These are phyloP conservation scores for Salix dunnii DNA, from an alignment of 345 rosid genomes.

Conservation along the genomic window DNA sequence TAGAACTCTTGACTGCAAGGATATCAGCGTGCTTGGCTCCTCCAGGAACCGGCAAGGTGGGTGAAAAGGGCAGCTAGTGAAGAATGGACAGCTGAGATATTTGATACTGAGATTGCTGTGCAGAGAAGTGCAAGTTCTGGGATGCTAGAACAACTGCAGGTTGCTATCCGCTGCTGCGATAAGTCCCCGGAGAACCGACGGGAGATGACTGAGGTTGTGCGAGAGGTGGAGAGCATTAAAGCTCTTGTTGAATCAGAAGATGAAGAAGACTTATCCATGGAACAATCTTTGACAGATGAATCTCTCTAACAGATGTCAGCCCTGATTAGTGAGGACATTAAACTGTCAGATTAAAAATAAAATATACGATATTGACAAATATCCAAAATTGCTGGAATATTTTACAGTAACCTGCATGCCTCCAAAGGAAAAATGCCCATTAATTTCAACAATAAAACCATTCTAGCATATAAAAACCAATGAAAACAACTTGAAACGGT, in stretches of 20 bases:
- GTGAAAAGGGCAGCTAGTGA: slow-evolving; percentile 57
- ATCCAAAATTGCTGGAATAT: too few relatives aligned
- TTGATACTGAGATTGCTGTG: slow-evolving; percentile 42
- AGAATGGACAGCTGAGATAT: slow-evolving; percentile 63
- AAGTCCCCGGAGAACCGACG: slow-evolving; percentile 47
- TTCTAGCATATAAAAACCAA: too few relatives aligned
- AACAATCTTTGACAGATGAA: slow-evolving; percentile 34
- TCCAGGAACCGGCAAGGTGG: slow-evolving; percentile 49
- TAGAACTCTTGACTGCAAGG: slow-evolving; percentile 50
- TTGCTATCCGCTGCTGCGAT: slow-evolving; percentile 47
- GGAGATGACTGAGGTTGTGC: slow-evolving; percentile 40
- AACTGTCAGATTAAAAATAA: too few relatives aligned
- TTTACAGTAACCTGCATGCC: too few relatives aligned
- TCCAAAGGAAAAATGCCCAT: too few relatives aligned
- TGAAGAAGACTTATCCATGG: slow-evolving; percentile 26
- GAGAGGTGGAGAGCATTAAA: slow-evolving; percentile 31
- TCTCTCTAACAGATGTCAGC: slow-evolving; percentile 16
- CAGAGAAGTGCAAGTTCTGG: slow-evolving; percentile 35
- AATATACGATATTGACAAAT: too few relatives aligned
- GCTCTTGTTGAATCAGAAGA: slow-evolving; percentile 22
- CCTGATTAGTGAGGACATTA: too few relatives aligned
- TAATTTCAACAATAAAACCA: too few relatives aligned
- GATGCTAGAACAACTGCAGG: slow-evolving; percentile 44
- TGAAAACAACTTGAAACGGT: too few relatives aligned
- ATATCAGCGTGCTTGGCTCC: slow-evolving; percentile 38